phyloP scores from a whole-genome alignment of 495 filamentous ascomycete species.

The Astrocystis sublimbata region DNA sequence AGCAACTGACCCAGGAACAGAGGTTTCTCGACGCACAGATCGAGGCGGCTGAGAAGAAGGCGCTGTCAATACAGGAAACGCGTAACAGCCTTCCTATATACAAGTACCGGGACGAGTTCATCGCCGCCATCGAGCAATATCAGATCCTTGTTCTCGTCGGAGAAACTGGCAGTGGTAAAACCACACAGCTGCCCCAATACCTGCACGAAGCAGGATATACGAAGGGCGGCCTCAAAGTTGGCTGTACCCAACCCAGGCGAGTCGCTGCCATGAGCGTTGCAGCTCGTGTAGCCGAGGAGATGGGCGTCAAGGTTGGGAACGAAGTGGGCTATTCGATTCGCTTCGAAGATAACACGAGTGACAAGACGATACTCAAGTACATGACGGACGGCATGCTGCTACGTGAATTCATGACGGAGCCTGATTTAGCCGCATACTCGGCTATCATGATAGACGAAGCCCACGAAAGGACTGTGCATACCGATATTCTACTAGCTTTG shows the following conservation, averaged over 20 bases:
- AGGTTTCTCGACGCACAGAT: constrained; percentile 74
- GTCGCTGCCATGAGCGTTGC: constrained; percentile 97
- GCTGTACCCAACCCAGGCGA: constrained; percentile 86
- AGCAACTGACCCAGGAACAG: constrained; percentile 73
- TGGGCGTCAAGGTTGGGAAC: constrained; percentile 86
- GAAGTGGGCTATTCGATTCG: constrained; percentile 95
- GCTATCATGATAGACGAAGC: constrained; percentile 97
- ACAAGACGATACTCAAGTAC: constrained; percentile 93
- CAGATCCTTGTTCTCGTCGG: constrained; percentile 84
- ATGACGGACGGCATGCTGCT: constrained; percentile 99
- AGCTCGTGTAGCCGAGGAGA: constrained; percentile 89
- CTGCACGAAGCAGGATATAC: constrained; percentile 91
- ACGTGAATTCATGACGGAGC: constrained; percentile 87
- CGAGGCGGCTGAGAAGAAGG: constrained; percentile 83
- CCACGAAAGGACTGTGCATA: constrained; percentile 88
- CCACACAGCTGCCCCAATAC: constrained; percentile 86
- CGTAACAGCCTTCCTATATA: constrained; percentile 91
- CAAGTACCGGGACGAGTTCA: constrained; percentile 70
- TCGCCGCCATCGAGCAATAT: constrained; percentile 70
- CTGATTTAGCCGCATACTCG: constrained; percentile 80
- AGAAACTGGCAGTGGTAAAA: constrained; percentile 88
- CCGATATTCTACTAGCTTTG: constrained; percentile 87
- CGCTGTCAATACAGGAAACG: constrained; percentile 83
- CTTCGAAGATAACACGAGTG: constrained; percentile 90
- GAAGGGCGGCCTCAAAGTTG: constrained; percentile 67